A percentile compares a stretch with the other conserved stretches of the same genome.
phyloP scores from a whole-genome alignment of 495 filamentous ascomycete species.

The Chaetomium tenue region DNA sequence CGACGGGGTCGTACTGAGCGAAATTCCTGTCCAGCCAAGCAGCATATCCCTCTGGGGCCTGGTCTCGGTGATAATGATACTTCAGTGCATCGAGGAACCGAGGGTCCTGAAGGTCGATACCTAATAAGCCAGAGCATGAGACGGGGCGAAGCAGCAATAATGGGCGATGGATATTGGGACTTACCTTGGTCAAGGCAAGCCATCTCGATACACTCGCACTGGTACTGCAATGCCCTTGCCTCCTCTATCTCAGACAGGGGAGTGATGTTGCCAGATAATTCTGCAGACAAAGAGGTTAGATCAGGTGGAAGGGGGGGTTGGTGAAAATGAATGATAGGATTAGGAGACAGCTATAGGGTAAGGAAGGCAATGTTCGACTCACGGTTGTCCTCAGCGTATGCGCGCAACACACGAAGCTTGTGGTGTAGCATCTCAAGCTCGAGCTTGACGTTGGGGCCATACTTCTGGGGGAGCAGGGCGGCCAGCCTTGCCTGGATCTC shows the following conservation, averaged over 20 bases:
- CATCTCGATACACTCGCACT: conserved; percentile 51
- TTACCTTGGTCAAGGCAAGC: conserved; percentile 50
- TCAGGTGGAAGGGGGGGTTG: conserved; percentile 8
- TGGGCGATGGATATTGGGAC: conserved; percentile 19
- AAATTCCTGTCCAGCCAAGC: conserved; percentile 49
- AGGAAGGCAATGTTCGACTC: conserved; percentile 30
- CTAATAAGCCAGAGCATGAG: conserved; percentile 30
- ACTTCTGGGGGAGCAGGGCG: conserved; percentile 45
- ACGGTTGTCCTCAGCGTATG: conserved; percentile 47
- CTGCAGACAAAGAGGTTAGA: conserved; percentile 42
- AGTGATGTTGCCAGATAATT: conserved; percentile 43
- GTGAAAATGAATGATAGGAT: no score
- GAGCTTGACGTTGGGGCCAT: conserved; percentile 44
- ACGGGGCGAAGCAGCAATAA: conserved; percentile 13
- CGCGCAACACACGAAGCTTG: conserved; percentile 46
- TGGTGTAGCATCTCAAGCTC: conserved; percentile 51
- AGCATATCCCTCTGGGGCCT: conserved; percentile 45
- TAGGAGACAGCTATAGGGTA: neutral
- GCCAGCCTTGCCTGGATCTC: conserved; percentile 51
- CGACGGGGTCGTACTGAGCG: conserved; percentile 46
- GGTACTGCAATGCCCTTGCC: conserved; percentile 49
- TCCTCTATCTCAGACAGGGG: conserved; percentile 51
- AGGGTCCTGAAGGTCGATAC: conserved; percentile 45
- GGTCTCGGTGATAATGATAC: conserved; percentile 39
- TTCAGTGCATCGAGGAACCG: conserved; percentile 44